Evolutionary conservation across 345 rosid genomes (phyloP).

Genomic region (Eucalyptus pumila): DNA sequence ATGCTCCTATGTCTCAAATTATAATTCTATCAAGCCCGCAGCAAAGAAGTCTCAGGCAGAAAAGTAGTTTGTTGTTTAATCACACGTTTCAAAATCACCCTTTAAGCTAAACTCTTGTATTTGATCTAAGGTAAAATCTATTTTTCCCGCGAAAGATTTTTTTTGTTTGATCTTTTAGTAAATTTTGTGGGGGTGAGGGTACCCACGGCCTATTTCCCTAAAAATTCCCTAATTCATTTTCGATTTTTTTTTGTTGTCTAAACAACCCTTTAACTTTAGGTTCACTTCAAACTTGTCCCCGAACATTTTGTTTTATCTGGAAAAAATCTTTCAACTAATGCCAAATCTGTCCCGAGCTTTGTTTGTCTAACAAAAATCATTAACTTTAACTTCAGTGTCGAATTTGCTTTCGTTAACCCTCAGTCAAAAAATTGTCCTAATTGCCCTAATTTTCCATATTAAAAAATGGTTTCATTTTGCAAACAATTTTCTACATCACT

Average conservation of each 20-base stretch:
- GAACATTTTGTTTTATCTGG: no score
- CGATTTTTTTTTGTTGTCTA: neutral
- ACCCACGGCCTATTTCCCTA: neutral
- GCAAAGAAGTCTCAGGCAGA: neutral
- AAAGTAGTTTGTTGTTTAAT: neutral
- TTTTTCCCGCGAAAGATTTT: accelerated
- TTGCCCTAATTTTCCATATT: neutral
- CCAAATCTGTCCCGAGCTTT: neutral
- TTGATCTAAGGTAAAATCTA: neutral
- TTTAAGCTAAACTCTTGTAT: neutral
- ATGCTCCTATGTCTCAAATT: neutral
- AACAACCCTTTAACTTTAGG: neutral
- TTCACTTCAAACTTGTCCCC: neutral
- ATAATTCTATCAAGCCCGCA: no score
- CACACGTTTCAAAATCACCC: neutral
- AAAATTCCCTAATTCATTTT: no score
- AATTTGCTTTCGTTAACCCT: no score
- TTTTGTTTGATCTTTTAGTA: neutral
- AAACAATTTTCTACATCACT: neutral
- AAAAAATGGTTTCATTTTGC: neutral
- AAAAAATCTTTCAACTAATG: neutral
- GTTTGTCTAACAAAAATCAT: neutral
- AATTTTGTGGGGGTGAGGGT: neutral
- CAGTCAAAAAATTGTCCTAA: no score
- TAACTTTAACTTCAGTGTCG: neutral